Percentiles rank a stretch among this genome's conserved stretches.
Evolutionary conservation across 2,329 filamentous ascomycete species (phyloP).

Genomic region (Cladosporium phlei): DNA sequence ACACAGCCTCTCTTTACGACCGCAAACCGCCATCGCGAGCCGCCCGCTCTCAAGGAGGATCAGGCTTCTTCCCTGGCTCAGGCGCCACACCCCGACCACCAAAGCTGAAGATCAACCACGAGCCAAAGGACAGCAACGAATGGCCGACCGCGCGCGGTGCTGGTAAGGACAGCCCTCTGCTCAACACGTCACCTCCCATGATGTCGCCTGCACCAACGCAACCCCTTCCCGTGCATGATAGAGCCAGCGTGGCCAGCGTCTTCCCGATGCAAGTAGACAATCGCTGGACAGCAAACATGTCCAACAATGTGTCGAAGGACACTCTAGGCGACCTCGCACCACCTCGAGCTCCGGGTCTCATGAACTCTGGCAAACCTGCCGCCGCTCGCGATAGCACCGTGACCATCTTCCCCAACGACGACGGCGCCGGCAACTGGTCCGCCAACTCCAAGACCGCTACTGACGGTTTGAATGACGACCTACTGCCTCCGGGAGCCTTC

Average conservation of each 20-base stretch:
- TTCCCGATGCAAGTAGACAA: conserved; percentile 8
- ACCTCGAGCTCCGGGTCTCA: conserved; percentile 6
- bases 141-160: conserved; percentile 17
- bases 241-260: conserved; percentile 13
- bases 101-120: conserved; percentile 24
- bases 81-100: conserved; percentile 26
- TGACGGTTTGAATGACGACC: neutral
- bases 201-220: neutral
- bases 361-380: conserved; percentile 45
- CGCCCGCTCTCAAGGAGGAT: conserved; percentile 45
- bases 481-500: neutral
- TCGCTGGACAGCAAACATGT: conserved; percentile 12
- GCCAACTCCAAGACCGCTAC: conserved; percentile 2
- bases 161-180: conserved; percentile 13
- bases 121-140: conserved; percentile 22
- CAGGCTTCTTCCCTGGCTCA: conserved; percentile 43
- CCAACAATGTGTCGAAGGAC: conserved; percentile 2
- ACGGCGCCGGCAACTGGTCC: conserved; percentile 6
- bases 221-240: conserved; percentile 10
- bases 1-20: conserved; percentile 38
- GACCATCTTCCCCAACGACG: conserved; percentile 23
- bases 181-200: conserved; percentile 9
- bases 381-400: conserved; percentile 54
- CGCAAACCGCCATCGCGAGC: conserved; percentile 39
- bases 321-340: conserved; percentile 4